A percentile compares a stretch with the other conserved stretches of the same genome.
Conservation (phyloP, 371 early-diverging fungal genomes). For the Mucor racemosus region DNA sequence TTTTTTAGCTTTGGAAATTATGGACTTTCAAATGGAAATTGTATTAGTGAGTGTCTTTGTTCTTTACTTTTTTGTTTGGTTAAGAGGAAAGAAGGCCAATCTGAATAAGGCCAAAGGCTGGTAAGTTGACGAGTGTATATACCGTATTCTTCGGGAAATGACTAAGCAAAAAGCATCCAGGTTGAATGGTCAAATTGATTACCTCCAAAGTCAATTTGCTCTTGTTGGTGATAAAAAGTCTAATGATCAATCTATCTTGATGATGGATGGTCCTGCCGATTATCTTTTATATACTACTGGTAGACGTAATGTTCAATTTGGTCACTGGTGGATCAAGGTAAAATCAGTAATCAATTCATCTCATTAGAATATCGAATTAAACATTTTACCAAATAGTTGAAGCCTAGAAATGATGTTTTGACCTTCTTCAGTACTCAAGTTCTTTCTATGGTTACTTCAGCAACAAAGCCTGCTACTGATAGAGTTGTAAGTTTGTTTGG, state of each 20-base stretch:
- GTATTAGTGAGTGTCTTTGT: slow-evolving; percentile 24
- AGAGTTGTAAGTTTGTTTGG: slow-evolving; percentile 33
- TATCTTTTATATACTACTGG: slow-evolving; percentile 77
- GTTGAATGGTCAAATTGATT: slow-evolving; percentile 38
- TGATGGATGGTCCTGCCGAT: slow-evolving; percentile 75
- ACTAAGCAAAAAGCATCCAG: slow-evolving; percentile 29
- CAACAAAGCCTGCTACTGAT: slow-evolving; percentile 35
- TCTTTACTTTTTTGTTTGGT: slow-evolving; percentile 34
- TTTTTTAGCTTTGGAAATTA: slow-evolving; percentile 29
- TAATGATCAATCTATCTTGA: slow-evolving; percentile 43
- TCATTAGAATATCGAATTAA: background rate
- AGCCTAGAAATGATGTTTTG: slow-evolving; percentile 52
- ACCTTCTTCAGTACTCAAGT: slow-evolving; percentile 29
- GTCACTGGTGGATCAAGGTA: slow-evolving; percentile 71
- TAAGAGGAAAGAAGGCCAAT: slow-evolving; percentile 40
- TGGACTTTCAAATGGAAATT: slow-evolving; percentile 43
- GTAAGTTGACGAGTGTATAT: slow-evolving; percentile 20
- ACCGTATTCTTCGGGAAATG: no score
- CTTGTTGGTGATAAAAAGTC: slow-evolving; percentile 66
- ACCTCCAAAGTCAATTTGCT: slow-evolving; percentile 61
- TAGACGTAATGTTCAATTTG: slow-evolving; percentile 68
- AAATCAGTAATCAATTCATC: background rate
- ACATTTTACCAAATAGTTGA: slow-evolving; percentile 27
- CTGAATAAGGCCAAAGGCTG: slow-evolving; percentile 41
- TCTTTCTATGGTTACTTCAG: slow-evolving; percentile 27